phyloP scores from a whole-genome alignment of 1,139 yeast species.

The Zygotorulaspora mrakii region DNA sequence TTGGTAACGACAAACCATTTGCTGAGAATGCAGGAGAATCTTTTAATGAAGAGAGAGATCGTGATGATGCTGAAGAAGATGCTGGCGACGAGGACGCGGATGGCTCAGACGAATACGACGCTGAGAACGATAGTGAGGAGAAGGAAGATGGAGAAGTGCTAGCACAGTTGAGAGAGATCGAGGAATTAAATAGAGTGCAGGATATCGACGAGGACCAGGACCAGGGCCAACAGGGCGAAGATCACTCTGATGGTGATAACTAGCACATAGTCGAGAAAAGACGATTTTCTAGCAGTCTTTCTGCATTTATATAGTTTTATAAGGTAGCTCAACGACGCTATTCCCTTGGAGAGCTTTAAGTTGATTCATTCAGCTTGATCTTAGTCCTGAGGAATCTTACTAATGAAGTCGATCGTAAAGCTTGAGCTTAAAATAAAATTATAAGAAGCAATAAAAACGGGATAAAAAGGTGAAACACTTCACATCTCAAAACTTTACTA shows the following conservation, averaged over 20 bases:
- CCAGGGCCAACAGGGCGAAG: conserved; percentile 12
- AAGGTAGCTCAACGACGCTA: too few relatives aligned
- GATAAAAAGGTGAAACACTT: too few relatives aligned
- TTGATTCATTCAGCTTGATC: too few relatives aligned
- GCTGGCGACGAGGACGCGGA: conserved; percentile 14
- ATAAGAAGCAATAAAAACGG: too few relatives aligned
- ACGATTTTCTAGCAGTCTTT: too few relatives aligned
- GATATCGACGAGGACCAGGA: conserved; percentile 29
- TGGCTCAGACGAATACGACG: conserved; percentile 15
- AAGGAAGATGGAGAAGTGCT: conserved; percentile 19
- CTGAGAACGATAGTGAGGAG: conserved; percentile 24
- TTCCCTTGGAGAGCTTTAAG: too few relatives aligned
- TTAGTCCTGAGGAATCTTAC: too few relatives aligned
- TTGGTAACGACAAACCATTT: conserved; percentile 22
- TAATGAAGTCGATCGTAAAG: too few relatives aligned
- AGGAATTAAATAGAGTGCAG: conserved; percentile 32
- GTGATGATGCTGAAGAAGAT: conserved; percentile 9
- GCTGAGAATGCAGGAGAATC: conserved; percentile 17
- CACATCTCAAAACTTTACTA: background rate
- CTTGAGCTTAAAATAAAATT: too few relatives aligned
- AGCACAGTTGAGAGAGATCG: conserved; percentile 18
- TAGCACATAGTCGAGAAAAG: background rate
- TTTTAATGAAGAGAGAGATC: conserved; percentile 15
- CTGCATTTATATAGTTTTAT: too few relatives aligned
- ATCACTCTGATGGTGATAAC: conserved; percentile 12